Conservation (phyloP, 139 green algal genomes). For the Chlamydomonas schloesseri region DNA sequence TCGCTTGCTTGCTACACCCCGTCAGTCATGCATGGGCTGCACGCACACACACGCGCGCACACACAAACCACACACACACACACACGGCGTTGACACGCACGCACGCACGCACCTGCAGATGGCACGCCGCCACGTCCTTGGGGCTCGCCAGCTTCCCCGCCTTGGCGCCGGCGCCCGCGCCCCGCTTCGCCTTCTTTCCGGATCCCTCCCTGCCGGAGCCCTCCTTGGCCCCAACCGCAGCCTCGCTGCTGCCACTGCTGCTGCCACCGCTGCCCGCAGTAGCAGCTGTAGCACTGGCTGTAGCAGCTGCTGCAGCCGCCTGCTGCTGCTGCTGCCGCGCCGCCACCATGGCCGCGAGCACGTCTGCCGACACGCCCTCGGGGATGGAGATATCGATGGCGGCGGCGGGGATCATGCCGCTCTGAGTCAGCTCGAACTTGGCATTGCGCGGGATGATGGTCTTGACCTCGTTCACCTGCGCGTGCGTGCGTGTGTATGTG, state of each 20-base stretch:
- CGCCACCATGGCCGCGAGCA: neutral
- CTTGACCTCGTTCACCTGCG: constrained; percentile 38
- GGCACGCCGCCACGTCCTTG: constrained; percentile 34
- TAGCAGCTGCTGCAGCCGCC: too few relatives aligned
- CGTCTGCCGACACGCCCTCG: constrained; percentile 15
- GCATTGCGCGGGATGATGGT: constrained; percentile 41
- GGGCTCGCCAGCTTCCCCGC: constrained; percentile 8
- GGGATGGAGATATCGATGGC: constrained; percentile 27
- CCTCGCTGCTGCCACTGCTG: too few relatives aligned
- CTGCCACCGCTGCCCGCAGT: too few relatives aligned
- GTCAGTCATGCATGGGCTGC: too few relatives aligned
- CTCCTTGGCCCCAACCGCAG: too few relatives aligned
- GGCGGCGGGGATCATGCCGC: constrained; percentile 19
- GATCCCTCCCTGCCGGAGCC: too few relatives aligned
- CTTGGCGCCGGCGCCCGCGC: neutral
- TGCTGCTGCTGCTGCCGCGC: too few relatives aligned
- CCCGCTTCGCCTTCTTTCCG: neutral
- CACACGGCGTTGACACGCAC: too few relatives aligned
- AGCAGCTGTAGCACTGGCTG: too few relatives aligned
- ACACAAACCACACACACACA: neutral
- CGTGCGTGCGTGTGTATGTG: too few relatives aligned
- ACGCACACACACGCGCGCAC: neutral
- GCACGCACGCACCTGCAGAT: constrained; percentile 24
- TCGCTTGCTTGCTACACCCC: too few relatives aligned
- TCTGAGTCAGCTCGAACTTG: constrained; percentile 36